Base-by-base conservation (phyloP, 441 rosid species). In the Dalechampia spathulata region DNA sequence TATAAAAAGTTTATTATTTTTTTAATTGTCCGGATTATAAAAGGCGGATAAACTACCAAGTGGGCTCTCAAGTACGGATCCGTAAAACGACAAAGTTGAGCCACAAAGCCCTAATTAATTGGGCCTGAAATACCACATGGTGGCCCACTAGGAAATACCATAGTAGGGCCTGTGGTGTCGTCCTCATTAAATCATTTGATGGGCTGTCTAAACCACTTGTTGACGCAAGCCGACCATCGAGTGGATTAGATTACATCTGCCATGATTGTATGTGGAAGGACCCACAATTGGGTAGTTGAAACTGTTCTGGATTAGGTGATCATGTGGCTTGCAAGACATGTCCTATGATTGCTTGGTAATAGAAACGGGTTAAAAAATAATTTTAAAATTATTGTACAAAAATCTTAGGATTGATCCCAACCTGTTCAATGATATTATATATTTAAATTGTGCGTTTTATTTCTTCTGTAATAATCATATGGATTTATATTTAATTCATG, bases 61-160 rank as follows among this genome's bases (percentile, higher is more conserved):
- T 30, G 68, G 65, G 15, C 8, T 15, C 0, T 4, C 25, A 38
- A 28, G 68, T 64, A 53, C 71, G 63, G 65, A 62, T 58, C 64
- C 61, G 69, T 37, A 15, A 58, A 43, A 49, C 57, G 74, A 50
- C 49, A 21, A 44, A 38, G 26, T 57, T 52, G 23, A 39, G 47
- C 34, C 32, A 11, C 15, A 13, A 44, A 34, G 19, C 1, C 7
- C 13, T 27, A 11, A 14, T 51, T 8, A n/a, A n/a, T 30, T 30
- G 4, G 34, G 34, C 34, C 34, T n/a, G n/a, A n/a, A n/a, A n/a
- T n/a, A n/a, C n/a, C n/a, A n/a, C 54, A 26, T 11, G 2, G 5
- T 15, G 34, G 42, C 19, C 46, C 41, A 0, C 5, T 12, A 0
- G 2, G 40, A 20, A 14, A 5, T 7, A 11, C 19, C 22, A 10